Evolutionary conservation across 148 eudicot genomes (phyloP), one percentile per base, ranked within the genome.

Genomic region (Camellia sinensis): DNA sequence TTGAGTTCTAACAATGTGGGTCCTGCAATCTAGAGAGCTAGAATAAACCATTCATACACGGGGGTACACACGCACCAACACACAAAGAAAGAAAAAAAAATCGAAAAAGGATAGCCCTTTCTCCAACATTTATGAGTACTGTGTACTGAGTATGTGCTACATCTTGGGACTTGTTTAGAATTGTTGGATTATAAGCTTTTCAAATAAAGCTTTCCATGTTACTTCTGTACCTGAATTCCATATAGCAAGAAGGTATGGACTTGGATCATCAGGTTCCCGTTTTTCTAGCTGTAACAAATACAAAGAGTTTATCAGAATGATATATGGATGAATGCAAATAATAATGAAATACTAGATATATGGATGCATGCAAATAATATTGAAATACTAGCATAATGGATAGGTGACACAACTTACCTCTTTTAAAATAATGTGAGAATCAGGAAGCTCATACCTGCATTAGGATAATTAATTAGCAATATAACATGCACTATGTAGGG

Each of bases 171-270:
- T 22, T 67, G 37, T 21, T 75, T 57, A 5, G 37, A 18, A 41
- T 15, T 54, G 6, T 6, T 11, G 7, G 54, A 17, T 78, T 54
- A 2, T 65, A 17, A 37, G 19, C 37, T 43, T 18, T 41, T 53
- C 5, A 17, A 44, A 59, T 17, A 37, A 40, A 8, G 12, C 8
- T 78, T 68, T 14, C 43, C 50, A 74, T 29, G 15, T 63, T 22
- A 50, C 54, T 53, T 19, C n/a, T 74, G 67, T 88, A 94, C 95
- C 97, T 82, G 87, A 40, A 48, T 81, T 40, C 95, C 97, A 91
- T 80, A 89, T 78, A 22, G 89, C 91, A 70, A 95, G 90, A 67
- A 95, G 92, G 83, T 92, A 95, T 0, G 92, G 94, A 40, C 74
- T 73, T 21, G 87, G 87, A 71, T 89, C 94, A 43, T 84, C 90